Percentiles rank a stretch among this genome's conserved stretches.
Conservation (phyloP, 176 grass and related monocot genomes). For the Alloteropsis semialata region DNA sequence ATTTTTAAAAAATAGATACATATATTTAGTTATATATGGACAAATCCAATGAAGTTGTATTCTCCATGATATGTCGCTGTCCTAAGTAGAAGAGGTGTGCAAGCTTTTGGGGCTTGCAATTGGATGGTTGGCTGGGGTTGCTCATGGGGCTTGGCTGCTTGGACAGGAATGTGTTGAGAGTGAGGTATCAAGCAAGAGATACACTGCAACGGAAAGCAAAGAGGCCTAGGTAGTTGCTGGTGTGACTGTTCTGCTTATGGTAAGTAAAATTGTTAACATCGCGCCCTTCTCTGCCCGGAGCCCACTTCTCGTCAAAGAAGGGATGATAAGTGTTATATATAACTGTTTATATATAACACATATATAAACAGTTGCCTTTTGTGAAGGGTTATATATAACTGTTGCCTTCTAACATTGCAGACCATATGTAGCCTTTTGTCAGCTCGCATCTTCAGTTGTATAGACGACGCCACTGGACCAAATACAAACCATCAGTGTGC, state of each 20-base stretch:
- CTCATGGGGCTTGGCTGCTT: not conserved
- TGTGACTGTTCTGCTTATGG: not conserved
- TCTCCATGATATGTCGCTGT: not conserved
- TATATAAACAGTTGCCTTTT: too few relatives aligned
- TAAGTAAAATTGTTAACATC: not conserved
- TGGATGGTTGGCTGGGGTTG: not conserved
- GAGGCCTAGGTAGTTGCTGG: not conserved
- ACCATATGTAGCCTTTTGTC: too few relatives aligned
- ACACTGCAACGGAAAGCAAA: not conserved
- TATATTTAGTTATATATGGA: not conserved
- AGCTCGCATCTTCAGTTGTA: too few relatives aligned
- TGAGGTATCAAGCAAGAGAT: not conserved
- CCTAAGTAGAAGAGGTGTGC: not conserved
- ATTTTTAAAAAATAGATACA: not conserved
- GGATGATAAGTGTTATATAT: too few relatives aligned
- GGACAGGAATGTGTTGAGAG: constrained; percentile 6
- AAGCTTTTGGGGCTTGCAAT: not conserved
- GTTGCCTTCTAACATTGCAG: too few relatives aligned
- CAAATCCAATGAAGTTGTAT: not conserved
- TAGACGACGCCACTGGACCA: too few relatives aligned
- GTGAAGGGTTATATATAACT: too few relatives aligned
- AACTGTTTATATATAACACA: too few relatives aligned
- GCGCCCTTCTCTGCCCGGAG: not conserved
- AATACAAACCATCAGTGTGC: too few relatives aligned
- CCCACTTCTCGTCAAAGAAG: not conserved